These are phyloP conservation scores for Pythium periplocum DNA, from an alignment of 352 stramenopile genomes.

Conservation along the genomic window DNA sequence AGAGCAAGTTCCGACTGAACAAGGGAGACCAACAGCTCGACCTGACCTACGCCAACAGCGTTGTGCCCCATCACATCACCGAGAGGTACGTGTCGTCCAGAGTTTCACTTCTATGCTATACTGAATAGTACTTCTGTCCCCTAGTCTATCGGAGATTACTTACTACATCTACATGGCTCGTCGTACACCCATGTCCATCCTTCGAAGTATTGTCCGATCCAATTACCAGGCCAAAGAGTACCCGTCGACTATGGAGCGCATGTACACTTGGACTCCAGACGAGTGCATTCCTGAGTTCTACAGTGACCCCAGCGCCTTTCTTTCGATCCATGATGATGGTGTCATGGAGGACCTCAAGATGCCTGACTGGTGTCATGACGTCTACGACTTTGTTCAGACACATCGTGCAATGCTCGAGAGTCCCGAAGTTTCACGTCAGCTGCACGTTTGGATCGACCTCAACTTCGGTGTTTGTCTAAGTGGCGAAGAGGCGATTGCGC, in stretches of 20 bases:
- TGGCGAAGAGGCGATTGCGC: conserved; percentile 67
- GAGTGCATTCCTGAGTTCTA: conserved; percentile 97
- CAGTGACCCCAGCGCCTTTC: conserved; percentile 81
- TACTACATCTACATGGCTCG: conserved; percentile 95
- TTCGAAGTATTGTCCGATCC: conserved; percentile 84
- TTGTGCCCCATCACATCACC: conserved; percentile 91
- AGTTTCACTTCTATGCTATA: not conserved
- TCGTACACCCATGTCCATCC: conserved; percentile 80
- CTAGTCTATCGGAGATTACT: conserved; percentile 89
- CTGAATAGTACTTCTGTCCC: not conserved
- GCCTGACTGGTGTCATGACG: conserved; percentile 66
- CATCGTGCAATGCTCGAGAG: conserved; percentile 92
- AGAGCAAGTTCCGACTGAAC: conserved; percentile 93
- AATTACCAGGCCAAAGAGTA: conserved; percentile 95
- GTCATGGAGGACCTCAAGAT: conserved; percentile 68
- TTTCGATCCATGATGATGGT: conserved; percentile 59
- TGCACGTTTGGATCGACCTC: conserved; percentile 96
- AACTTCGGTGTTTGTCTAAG: conserved; percentile 90
- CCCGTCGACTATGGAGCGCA: conserved; percentile 78
- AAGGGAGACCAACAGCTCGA: conserved; percentile 94
- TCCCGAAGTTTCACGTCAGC: conserved; percentile 66
- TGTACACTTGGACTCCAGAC: conserved; percentile 95
- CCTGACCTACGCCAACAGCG: conserved; percentile 83
- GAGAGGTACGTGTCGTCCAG: conserved; percentile 54
- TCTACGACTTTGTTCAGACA: conserved; percentile 77